Conservation (phyloP, 1,284 basidiomycete genomes). For the Ustilago bromivora region DNA sequence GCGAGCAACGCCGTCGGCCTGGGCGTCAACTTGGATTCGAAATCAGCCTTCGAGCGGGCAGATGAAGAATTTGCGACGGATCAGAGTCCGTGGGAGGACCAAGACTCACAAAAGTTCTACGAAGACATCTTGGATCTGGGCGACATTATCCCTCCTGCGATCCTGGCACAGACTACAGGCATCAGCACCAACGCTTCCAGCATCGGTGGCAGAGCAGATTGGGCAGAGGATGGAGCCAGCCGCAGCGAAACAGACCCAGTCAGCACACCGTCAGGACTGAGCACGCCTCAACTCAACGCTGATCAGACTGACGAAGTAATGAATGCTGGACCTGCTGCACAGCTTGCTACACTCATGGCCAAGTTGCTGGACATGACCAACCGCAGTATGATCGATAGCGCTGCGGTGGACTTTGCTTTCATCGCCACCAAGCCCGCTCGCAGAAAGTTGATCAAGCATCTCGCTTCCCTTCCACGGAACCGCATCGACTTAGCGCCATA, state of each 20-base stretch:
- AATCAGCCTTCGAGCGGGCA: constrained; percentile 69
- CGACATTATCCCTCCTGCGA: constrained; percentile 87
- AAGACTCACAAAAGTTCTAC: constrained; percentile 93
- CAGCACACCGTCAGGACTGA: constrained; percentile 20
- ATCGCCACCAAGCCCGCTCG: constrained; percentile 94
- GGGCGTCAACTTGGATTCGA: constrained; percentile 71
- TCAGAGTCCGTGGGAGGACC: constrained; percentile 90
- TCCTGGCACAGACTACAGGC: constrained; percentile 75
- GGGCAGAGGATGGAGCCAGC: neutral
- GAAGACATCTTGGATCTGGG: constrained; percentile 92
- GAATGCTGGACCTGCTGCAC: constrained; percentile 85
- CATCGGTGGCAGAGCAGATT: constrained; percentile 75
- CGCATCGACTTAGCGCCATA: constrained; percentile 91
- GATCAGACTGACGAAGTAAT: constrained; percentile 60
- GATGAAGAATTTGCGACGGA: constrained; percentile 72
- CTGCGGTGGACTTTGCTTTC: constrained; percentile 94
- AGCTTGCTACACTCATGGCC: constrained; percentile 90
- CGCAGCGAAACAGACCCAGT: neutral
- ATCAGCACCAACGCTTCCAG: neutral
- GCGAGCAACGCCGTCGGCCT: constrained; percentile 71
- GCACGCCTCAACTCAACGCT: constrained; percentile 31
- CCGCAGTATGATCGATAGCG: constrained; percentile 89
- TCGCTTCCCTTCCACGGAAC: constrained; percentile 86
- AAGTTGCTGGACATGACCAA: constrained; percentile 93
- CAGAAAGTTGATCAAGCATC: constrained; percentile 80